Percentiles rank a stretch among this genome's conserved stretches.
Evolutionary conservation across 257 asterid genomes (phyloP).

Genomic region (Scutellaria barbata): DNA sequence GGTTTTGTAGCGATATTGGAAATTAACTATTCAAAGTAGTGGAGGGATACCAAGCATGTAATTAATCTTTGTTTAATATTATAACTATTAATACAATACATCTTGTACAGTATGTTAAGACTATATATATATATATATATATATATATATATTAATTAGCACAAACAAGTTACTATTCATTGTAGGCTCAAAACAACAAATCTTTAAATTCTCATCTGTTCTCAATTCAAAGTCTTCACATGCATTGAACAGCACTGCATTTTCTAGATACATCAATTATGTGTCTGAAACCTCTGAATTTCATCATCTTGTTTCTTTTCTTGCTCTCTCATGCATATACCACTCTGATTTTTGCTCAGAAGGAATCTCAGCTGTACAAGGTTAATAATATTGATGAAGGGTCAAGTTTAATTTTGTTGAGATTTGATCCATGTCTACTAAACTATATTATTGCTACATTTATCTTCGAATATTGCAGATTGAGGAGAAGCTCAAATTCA

Average conservation of each 20-base stretch:
- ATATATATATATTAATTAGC: too few species aligned
- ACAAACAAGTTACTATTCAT: not conserved
- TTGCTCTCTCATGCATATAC: constrained; percentile 41
- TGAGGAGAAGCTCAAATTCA: constrained; percentile 19
- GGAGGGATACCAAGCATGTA: too few species aligned
- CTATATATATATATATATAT: too few species aligned
- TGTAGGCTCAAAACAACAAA: not conserved
- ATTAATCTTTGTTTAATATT: too few species aligned
- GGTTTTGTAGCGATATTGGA: too few species aligned
- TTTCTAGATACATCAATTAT: not conserved
- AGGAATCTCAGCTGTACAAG: constrained; percentile 25
- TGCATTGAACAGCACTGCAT: not conserved
- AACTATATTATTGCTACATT: not conserved
- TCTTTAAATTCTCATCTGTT: not conserved
- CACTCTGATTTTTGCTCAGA: constrained; percentile 4
- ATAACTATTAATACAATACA: too few species aligned
- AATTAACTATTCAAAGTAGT: too few species aligned
- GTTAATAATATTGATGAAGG: not conserved
- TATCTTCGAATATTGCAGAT: constrained; percentile 20
- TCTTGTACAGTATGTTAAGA: too few species aligned
- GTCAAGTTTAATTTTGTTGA: not conserved
- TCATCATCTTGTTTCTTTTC: constrained; percentile 32
- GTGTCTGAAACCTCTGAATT: constrained; percentile 6
- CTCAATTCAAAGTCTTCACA: not conserved
- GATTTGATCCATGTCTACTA: not conserved